Base-by-base conservation (phyloP, 495 filamentous ascomycete genomes). In the Daldinia grandis region DNA sequence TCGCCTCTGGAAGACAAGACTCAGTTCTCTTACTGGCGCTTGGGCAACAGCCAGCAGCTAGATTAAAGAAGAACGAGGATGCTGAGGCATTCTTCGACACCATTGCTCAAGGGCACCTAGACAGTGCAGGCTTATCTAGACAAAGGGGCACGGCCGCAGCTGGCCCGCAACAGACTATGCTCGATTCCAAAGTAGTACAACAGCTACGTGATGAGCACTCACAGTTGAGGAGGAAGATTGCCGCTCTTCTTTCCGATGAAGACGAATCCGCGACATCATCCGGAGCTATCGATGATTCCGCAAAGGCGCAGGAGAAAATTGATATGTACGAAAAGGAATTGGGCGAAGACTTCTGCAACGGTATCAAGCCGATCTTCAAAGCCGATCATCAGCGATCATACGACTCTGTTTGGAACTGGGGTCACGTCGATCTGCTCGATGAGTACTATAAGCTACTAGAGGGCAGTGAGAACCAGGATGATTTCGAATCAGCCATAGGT, bases 361-460 rank as follows among this genome's bases (percentile, higher is more conserved):
- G 93, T 38, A 95, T 96, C 72, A 91, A 93, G 75, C 93, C 93
- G 8, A 85, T 90, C 2, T 96, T 96, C 79, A 91, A 88, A 69
- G 82, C 88, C 5, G 84, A 94, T 27, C 95, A 96, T 76, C 92
- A 92, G 31, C 87, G 93, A 78, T 87, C 94, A 19, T 96, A 95
- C 76, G 93, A 96, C 78, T 95, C 93, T 1, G 92, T 90, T 1
- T 96, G 93, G 93, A 96, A 96, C 76, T 96, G 93, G 93, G 91
- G 90, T 38, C 90, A 93, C 49, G 92, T 95, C 72, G 93, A 95
- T 78, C 90, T 92, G 15, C 83, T 95, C 42, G 91, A 87, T 78
- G 95, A 95, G 91, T 96, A 93, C 80, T 96, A 94, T 80, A 92
- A 96, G 74, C 93, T 95, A 66, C 91, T 95, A 90, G 93, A 55